phyloP scores from a whole-genome alignment of 345 rosid species.

The Eucalyptus erythrocorys region DNA sequence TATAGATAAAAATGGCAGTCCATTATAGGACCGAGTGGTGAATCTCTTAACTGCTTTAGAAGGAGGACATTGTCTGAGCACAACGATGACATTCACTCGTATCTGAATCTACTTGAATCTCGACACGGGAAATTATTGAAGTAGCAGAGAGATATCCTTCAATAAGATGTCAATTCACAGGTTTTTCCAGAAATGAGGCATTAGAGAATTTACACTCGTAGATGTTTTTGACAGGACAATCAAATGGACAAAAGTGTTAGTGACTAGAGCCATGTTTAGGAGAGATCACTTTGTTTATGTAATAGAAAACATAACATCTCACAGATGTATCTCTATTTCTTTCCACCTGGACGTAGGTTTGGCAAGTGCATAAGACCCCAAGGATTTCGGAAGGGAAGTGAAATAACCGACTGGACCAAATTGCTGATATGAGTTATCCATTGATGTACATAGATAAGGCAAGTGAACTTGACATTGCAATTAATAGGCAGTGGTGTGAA shows the following conservation, averaged over 20 bases:
- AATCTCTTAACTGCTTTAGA: neutral
- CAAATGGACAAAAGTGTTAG: neutral
- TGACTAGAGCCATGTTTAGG: neutral
- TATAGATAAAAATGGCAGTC: neutral
- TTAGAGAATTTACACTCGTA: too few relatives aligned
- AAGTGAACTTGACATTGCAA: neutral
- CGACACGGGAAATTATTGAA: neutral
- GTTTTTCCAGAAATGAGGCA: neutral
- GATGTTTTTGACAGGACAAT: neutral
- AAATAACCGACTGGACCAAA: neutral
- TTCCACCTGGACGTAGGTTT: neutral
- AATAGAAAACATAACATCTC: neutral
- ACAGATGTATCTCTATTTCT: neutral
- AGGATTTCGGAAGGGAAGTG: neutral
- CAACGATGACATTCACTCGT: neutral
- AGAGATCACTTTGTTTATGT: neutral
- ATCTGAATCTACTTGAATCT: neutral
- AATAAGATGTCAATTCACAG: neutral
- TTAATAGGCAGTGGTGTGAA: neutral
- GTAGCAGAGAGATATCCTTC: neutral
- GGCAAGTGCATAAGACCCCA: neutral
- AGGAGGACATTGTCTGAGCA: neutral
- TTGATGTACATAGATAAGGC: neutral
- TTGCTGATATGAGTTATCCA: neutral
- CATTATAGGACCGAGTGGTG: neutral